A percentile compares a stretch with the other conserved stretches of the same genome.
Conservation (phyloP, 1,139 yeast genomes). For the Sugiyamaella pinicola region DNA sequence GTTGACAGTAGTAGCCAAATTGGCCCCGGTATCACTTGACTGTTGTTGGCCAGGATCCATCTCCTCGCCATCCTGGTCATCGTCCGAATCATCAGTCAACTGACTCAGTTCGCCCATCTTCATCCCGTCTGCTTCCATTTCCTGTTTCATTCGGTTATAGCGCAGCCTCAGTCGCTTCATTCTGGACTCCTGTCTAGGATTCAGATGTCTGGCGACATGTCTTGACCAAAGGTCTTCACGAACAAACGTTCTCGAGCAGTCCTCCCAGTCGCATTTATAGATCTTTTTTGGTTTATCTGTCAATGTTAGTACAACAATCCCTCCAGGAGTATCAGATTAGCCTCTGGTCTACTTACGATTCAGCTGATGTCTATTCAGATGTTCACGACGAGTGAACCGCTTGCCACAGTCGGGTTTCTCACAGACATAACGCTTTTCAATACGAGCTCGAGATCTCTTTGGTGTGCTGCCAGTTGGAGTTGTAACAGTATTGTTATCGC, state of each 20-base stretch:
- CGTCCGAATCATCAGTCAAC: slow-evolving; percentile 13
- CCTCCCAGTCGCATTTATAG: slow-evolving; percentile 52
- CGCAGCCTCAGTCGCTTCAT: slow-evolving; percentile 13
- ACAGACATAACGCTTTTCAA: slow-evolving; percentile 46
- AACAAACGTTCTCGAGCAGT: slow-evolving; percentile 61
- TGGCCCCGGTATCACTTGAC: neutral
- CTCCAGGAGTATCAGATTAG: neutral
- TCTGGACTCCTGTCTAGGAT: slow-evolving; percentile 15
- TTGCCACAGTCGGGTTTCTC: slow-evolving; percentile 60
- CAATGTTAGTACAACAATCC: slow-evolving; percentile 4
- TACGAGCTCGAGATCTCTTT: slow-evolving; percentile 25
- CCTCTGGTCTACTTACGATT: slow-evolving; percentile 33
- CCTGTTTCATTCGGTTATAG: slow-evolving; percentile 12
- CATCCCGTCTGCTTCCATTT: slow-evolving; percentile 14
- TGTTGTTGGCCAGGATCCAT: neutral
- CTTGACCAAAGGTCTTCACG: slow-evolving; percentile 56
- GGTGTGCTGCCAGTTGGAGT: slow-evolving; percentile 1
- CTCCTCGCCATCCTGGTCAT: slow-evolving; percentile 3
- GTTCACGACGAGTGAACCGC: slow-evolving; percentile 57
- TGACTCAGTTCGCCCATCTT: slow-evolving; percentile 15
- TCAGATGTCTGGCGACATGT: slow-evolving; percentile 40
- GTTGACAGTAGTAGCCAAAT: neutral
- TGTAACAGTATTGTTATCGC: neutral
- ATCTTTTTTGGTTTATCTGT: slow-evolving; percentile 44
- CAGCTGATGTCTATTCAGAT: slow-evolving; percentile 45